Evolutionary conservation across 805 yeast genomes (phyloP).

Genomic region (Ascoidea tarda): DNA sequence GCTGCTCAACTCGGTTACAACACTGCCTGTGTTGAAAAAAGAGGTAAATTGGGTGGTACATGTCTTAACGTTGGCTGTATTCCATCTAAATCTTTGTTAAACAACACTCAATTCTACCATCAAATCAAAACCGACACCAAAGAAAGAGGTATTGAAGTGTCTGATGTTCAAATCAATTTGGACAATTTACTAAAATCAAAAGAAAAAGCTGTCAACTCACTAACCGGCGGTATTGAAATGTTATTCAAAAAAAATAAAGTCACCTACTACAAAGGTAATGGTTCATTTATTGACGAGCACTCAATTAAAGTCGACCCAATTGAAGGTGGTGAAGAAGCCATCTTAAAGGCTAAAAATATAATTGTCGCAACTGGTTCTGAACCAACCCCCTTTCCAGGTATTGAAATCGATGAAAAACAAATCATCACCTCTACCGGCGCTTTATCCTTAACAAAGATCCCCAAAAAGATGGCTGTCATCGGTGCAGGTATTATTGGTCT

Average conservation of each 20-base stretch:
- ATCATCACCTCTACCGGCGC: constrained; percentile 95
- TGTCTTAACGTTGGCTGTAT: constrained; percentile 98
- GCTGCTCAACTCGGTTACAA: constrained; percentile 93
- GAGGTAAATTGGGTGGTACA: constrained; percentile 96
- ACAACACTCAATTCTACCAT: constrained; percentile 90
- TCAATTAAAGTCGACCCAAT: constrained; percentile 69
- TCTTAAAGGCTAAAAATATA: constrained; percentile 70
- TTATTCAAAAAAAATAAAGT: constrained; percentile 93
- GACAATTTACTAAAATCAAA: constrained; percentile 79
- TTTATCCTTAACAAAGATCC: constrained; percentile 71
- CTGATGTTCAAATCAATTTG: constrained; percentile 63
- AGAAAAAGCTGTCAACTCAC: constrained; percentile 75
- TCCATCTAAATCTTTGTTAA: constrained; percentile 90
- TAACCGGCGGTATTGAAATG: constrained; percentile 91
- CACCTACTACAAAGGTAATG: constrained; percentile 87
- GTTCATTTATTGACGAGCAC: constrained; percentile 74
- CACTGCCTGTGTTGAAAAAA: constrained; percentile 94
- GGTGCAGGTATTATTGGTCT: constrained; percentile 99
- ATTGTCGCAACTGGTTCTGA: constrained; percentile 98
- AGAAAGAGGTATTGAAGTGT: constrained; percentile 81
- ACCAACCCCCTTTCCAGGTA: constrained; percentile 97
- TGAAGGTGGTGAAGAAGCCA: constrained; percentile 57
- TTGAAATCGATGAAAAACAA: constrained; percentile 90
- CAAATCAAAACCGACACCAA: constrained; percentile 75
- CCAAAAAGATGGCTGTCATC: constrained; percentile 81